Conservation (phyloP, 2,329 filamentous ascomycete genomes). For the Aspergillus hortae region DNA sequence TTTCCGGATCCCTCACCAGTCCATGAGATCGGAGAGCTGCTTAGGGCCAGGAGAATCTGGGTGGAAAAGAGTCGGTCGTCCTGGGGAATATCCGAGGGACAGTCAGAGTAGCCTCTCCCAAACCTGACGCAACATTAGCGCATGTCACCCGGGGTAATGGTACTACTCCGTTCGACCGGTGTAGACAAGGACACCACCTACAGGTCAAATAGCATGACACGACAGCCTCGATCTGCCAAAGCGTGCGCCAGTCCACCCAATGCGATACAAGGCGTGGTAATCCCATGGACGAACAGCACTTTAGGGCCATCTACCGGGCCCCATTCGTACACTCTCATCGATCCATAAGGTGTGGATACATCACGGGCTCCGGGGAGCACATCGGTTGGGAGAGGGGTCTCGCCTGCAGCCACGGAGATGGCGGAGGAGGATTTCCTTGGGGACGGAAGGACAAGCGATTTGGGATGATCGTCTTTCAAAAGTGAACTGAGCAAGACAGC, state of each 20-base stretch:
- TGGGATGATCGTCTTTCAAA: slow-evolving; percentile 14
- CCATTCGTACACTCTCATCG: slow-evolving; percentile 73
- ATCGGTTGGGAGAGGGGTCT: slow-evolving; percentile 64
- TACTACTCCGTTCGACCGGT: too few relatives aligned
- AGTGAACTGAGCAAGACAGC: slow-evolving; percentile 30
- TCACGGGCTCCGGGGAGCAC: slow-evolving; percentile 61
- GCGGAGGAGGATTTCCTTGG: slow-evolving; percentile 29
- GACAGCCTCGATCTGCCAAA: slow-evolving; percentile 63
- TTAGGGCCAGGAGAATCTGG: slow-evolving; percentile 67
- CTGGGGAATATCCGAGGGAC: slow-evolving; percentile 63
- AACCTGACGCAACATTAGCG: slow-evolving; percentile 24
- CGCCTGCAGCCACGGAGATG: slow-evolving; percentile 35
- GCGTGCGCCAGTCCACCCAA: slow-evolving; percentile 63
- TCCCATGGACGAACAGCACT: slow-evolving; percentile 74
- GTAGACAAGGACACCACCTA: slow-evolving; percentile 17
- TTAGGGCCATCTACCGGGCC: slow-evolving; percentile 68
- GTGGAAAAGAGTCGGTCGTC: slow-evolving; percentile 69
- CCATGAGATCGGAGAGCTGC: slow-evolving; percentile 68
- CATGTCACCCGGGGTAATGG: too few relatives aligned
- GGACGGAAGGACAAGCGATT: slow-evolving; percentile 28
- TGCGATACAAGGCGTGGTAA: slow-evolving; percentile 72
- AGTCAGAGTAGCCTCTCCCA: slow-evolving; percentile 74
- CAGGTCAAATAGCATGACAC: slow-evolving; percentile 75
- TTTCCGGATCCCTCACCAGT: slow-evolving; percentile 47
- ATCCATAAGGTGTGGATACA: slow-evolving; percentile 61